Evolutionary conservation across 345 rosid species (phyloP), one percentile per base, ranked within the genome.

Genomic region (Eucalyptus pumila): DNA sequence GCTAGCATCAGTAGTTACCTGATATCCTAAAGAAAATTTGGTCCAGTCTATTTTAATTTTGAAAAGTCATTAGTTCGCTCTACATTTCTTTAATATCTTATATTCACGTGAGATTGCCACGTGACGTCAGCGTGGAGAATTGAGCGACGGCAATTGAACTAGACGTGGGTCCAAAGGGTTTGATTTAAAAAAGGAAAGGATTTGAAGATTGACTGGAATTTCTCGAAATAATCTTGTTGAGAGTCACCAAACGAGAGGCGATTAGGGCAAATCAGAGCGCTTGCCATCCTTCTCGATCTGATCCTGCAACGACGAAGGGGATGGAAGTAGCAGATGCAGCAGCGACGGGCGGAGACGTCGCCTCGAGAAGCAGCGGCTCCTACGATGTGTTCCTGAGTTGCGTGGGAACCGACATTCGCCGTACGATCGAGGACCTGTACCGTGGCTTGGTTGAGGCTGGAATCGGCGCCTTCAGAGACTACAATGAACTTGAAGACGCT

Each of bases 401-500:
- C 65, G 1, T 0, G 0, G 65, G 14, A 58, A 0, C 0, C n/a
- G 30, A 56, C 62, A 5, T 1, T 24, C 0, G 30, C 62, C 2
- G 0, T 10, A 3, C 0, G 26, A 5, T 58, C 30, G 0, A 0
- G 2, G 4, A 5, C 8, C 34, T 62, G 15, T 6, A 3, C 32
- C 0, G 0, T 4, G 0, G 17, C 34, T 62, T 62, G 69, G 69
- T 0, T 11, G 0, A 1, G 1, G 69, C 69, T 0, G 69, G 69
- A 60, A 60, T 60, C 69, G 1, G 2, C 4, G 16, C 0, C 8
- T 27, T 11, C n/a, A 2, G 0, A 27, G 67, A 26, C 32, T 1
- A 0, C 12, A 1, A 5, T 0, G 0, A 26, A 26, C 14, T 5
- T 26, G 0, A 0, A 26, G 0, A 0, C 4, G 67, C 0, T 27